phyloP scores from a whole-genome alignment of 2,329 filamentous ascomycete species.

The Incumbomyces lentus region DNA sequence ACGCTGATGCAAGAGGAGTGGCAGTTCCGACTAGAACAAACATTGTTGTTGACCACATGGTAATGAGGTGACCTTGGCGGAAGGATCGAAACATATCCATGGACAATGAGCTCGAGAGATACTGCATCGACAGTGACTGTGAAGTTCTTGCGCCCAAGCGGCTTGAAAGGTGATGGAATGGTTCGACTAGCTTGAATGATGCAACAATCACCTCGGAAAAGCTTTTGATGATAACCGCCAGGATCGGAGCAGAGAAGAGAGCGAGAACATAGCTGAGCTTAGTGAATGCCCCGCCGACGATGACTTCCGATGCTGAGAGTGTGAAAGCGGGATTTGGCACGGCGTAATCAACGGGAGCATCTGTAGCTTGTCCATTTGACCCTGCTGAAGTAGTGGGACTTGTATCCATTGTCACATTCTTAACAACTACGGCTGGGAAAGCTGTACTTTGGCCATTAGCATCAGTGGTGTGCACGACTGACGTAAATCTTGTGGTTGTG shows the following conservation, averaged over 20 bases:
- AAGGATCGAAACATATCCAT: neutral
- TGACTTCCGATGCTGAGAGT: neutral
- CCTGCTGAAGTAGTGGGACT: neutral
- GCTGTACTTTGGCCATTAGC: neutral
- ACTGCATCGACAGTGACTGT: slow-evolving; percentile 9
- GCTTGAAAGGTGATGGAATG: slow-evolving; percentile 10
- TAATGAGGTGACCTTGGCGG: neutral
- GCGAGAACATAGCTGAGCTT: neutral
- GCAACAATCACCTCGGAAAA: slow-evolving; percentile 9
- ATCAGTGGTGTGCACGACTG: neutral
- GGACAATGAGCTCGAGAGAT: slow-evolving; percentile 9
- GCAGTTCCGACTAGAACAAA: slow-evolving; percentile 6
- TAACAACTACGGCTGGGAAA: neutral
- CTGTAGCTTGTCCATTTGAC: neutral
- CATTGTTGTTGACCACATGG: slow-evolving; percentile 5
- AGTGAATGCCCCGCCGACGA: neutral
- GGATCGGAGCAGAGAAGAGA: neutral
- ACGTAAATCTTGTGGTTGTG: neutral
- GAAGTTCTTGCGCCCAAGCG: slow-evolving; percentile 8
- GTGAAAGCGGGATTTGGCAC: neutral
- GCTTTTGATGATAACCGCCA: slow-evolving; percentile 7
- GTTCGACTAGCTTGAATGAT: slow-evolving; percentile 13
- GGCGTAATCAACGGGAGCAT: neutral
- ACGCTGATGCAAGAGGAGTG: slow-evolving; percentile 6
- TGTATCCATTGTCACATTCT: neutral